A percentile compares a stretch with the other conserved stretches of the same genome.
Evolutionary conservation across 306 rosid genomes (phyloP).

Genomic region (Ceratonia siliqua): DNA sequence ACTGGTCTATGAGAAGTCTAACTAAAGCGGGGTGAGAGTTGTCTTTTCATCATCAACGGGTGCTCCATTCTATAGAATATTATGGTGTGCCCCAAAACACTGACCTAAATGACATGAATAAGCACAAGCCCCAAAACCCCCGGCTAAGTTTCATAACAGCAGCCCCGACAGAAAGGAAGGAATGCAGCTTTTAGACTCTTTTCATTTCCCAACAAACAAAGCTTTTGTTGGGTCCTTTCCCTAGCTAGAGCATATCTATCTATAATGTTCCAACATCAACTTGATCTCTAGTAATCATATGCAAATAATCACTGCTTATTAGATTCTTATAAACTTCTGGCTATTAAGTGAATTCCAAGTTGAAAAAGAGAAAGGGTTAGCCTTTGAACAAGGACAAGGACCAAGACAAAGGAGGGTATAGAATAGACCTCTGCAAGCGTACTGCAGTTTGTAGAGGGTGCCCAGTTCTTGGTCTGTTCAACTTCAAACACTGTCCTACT

Average conservation of each 20-base stretch:
- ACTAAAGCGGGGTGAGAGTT: slow-evolving; percentile 43
- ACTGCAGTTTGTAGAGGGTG: slow-evolving; percentile 54
- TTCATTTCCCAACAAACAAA: slow-evolving; percentile 68
- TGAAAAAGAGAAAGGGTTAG: slow-evolving; percentile 22
- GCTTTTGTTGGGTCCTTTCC: slow-evolving; percentile 49
- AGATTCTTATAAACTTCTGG: slow-evolving; percentile 28
- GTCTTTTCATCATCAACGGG: slow-evolving; percentile 43
- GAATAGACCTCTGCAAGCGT: slow-evolving; percentile 59
- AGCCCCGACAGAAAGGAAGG: slow-evolving; percentile 80
- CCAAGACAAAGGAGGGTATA: slow-evolving; percentile 29
- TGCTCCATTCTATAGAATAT: slow-evolving; percentile 41
- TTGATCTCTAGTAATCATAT: slow-evolving; percentile 39
- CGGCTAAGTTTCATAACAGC: slow-evolving; percentile 58
- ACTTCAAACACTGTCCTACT: slow-evolving; percentile 69
- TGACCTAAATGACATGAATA: slow-evolving; percentile 45
- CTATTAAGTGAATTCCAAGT: slow-evolving; percentile 34
- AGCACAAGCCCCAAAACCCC: slow-evolving; percentile 57
- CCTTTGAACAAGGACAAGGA: slow-evolving; percentile 29
- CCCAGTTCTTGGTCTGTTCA: slow-evolving; percentile 78
- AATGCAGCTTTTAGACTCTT: slow-evolving; percentile 68
- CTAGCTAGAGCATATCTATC: slow-evolving; percentile 28
- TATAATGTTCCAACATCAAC: slow-evolving; percentile 29
- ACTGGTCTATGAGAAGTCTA: slow-evolving; percentile 38
- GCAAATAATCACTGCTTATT: slow-evolving; percentile 47
- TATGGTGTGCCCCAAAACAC: slow-evolving; percentile 13